Base-by-base conservation (phyloP, 768 basidiomycete species). In the Lactarius hengduanensis region DNA sequence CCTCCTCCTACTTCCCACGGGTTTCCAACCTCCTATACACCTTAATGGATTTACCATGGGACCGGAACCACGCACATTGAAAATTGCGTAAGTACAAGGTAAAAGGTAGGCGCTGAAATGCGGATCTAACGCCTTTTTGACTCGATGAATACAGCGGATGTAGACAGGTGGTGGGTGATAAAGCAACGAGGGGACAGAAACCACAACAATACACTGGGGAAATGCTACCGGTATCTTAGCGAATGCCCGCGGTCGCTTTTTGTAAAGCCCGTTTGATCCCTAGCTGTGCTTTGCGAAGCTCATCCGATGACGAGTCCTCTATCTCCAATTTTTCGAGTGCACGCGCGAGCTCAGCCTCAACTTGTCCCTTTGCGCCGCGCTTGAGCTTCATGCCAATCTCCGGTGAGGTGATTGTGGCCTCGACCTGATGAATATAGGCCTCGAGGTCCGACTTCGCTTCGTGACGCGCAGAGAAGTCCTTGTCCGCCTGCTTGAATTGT, bases 371-470 rank as follows among this genome's bases (percentile, higher is more conserved):
- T 62, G 95, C 92, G 74, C 95, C 95, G 68, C 96, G 91, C 87
- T 98, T 98, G 80, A 98, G 90, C 83, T 98, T 98, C 89, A 96
- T 92, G 75, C 93, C 92, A 72, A 97, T 92, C 79, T 97, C 96
- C 59, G 95, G 95, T 30, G 91, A 92, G 62, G 94, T 94, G 81
- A 98, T 96, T 67, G 94, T 96, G 76, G 85, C 84, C 85, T 97
- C 95, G 74, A 98, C 94, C 78, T 94, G 92, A 83, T 96, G 94
- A 75, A 99, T 85, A 82, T 98, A 98, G 43, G 94, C 88, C 83
- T 99, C 97, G 68, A 98, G 90, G 79, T 98, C 96, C 57, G 95
- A 92, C 80, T 96, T 97, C 70, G 97, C 95, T 80, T 98, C 96
- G 77, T 99, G 97, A 71, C 92, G 92, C 63, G 96, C 90, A 69